These are phyloP conservation scores for Trametes sanguinea DNA, from an alignment of 768 basidiomycete species.

Conservation along the genomic window DNA sequence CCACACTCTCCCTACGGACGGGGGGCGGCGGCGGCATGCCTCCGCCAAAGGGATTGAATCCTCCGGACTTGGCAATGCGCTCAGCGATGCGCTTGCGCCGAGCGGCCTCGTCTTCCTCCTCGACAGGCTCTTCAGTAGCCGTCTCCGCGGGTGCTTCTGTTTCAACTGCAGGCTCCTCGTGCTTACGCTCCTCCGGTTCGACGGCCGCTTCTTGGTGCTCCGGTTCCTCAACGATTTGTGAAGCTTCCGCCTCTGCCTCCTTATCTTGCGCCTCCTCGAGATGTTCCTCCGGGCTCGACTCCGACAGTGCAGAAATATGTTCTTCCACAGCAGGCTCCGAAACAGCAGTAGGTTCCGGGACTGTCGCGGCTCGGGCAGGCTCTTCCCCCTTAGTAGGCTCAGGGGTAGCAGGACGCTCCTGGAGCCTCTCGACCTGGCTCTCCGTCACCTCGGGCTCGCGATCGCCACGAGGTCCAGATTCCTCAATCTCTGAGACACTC, in stretches of 20 bases:
- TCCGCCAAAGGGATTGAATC: conserved; percentile 54
- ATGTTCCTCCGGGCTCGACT: background rate
- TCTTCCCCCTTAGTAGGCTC: background rate
- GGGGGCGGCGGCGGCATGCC: conserved; percentile 21
- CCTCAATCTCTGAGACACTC: conserved; percentile 11
- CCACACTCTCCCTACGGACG: conserved; percentile 27
- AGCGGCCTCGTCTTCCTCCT: conserved; percentile 54
- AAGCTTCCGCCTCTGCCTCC: background rate
- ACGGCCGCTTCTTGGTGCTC: background rate
- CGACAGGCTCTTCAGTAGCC: conserved; percentile 12
- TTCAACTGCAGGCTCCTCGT: background rate
- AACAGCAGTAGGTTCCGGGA: background rate
- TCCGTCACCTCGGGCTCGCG: conserved; percentile 19
- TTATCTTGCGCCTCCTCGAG: conserved; percentile 1
- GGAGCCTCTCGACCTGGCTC: conserved; percentile 16
- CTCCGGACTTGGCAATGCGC: conserved; percentile 61
- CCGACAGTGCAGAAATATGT: background rate
- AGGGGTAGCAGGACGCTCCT: background rate
- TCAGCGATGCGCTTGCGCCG: conserved; percentile 62
- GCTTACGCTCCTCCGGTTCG: conserved; percentile 1
- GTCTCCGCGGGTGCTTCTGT: conserved; percentile 1
- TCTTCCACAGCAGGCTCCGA: background rate
- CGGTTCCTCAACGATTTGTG: no score
- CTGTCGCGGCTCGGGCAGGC: background rate
- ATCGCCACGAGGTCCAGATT: conserved; percentile 19